These are phyloP conservation scores for Echria macrotheca DNA, from an alignment of 495 filamentous ascomycete species.

Conservation along the genomic window DNA sequence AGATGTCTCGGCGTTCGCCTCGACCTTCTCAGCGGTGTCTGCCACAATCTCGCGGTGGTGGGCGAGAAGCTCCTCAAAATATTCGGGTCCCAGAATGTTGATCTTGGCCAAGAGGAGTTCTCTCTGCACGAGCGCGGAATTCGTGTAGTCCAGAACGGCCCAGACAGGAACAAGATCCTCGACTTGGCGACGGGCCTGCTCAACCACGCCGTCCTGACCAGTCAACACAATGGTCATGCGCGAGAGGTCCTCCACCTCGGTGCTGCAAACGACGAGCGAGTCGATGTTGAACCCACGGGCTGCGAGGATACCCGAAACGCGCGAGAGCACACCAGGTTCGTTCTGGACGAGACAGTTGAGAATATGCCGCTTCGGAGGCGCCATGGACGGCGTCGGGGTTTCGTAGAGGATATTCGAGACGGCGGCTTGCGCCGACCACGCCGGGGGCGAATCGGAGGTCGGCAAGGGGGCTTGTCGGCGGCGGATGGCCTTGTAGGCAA, in stretches of 20 bases:
- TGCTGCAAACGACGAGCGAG: constrained; percentile 93
- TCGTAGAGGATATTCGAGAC: constrained; percentile 99
- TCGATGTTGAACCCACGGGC: constrained; percentile 99
- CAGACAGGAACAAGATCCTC: constrained; percentile 97
- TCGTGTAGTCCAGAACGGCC: constrained; percentile 95
- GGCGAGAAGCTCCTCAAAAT: constrained; percentile 91
- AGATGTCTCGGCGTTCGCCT: constrained; percentile 31
- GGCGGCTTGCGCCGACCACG: constrained; percentile 91
- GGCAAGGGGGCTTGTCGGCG: constrained; percentile 81
- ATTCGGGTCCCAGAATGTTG: constrained; percentile 91
- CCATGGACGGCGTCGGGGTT: constrained; percentile 76
- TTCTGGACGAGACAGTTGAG: constrained; percentile 99
- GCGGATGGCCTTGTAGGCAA: constrained; percentile 97
- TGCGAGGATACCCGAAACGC: constrained; percentile 92
- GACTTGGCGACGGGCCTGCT: constrained; percentile 91
- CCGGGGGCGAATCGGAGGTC: constrained; percentile 62
- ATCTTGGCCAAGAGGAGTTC: constrained; percentile 96
- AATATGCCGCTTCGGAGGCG: constrained; percentile 87
- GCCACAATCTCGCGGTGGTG: constrained; percentile 78
- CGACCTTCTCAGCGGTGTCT: constrained; percentile 22
- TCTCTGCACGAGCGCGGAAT: constrained; percentile 87
- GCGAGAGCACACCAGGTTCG: constrained; percentile 93
- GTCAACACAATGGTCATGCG: constrained; percentile 98
- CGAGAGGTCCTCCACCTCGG: constrained; percentile 93
- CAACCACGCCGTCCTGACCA: constrained; percentile 94